Evolutionary conservation across 257 asterid species (phyloP).

Genomic region (Ophiorrhiza pumila): DNA sequence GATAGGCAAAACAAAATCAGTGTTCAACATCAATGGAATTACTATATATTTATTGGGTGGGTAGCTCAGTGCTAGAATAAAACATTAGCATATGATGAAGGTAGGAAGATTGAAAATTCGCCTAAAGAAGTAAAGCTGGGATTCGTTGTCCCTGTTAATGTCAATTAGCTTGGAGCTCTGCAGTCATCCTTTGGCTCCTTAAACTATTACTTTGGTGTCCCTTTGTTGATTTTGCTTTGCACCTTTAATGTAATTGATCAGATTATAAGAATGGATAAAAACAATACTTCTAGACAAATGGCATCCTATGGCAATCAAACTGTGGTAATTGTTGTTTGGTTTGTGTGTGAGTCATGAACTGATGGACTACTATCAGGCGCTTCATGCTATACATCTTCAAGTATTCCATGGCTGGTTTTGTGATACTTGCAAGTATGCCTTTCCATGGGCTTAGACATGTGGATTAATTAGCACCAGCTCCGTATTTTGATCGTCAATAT

Average conservation of each 20-base stretch:
- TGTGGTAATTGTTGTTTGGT: neutral
- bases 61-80: too few relatives aligned
- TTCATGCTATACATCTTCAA: neutral
- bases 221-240: neutral
- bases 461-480: neutral
- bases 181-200: neutral
- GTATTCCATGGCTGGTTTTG: neutral
- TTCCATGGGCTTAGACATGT: neutral
- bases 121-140: neutral
- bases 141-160: neutral
- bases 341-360: neutral
- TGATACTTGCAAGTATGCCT: neutral
- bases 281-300: neutral
- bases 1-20: too few relatives aligned
- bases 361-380: neutral
- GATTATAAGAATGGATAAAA: neutral
- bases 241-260: neutral
- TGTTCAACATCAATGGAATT: too few relatives aligned
- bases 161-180: neutral
- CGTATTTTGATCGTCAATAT: neutral
- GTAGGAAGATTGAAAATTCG: neutral
- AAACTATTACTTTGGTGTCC: neutral
- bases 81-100: too few relatives aligned
- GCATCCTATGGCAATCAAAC: neutral
- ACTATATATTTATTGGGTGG: too few relatives aligned